A percentile compares a stretch with the other conserved stretches of the same genome.
Conservation (phyloP, 129 eudicot species). For the Chrysanthemum makinoi region DNA sequence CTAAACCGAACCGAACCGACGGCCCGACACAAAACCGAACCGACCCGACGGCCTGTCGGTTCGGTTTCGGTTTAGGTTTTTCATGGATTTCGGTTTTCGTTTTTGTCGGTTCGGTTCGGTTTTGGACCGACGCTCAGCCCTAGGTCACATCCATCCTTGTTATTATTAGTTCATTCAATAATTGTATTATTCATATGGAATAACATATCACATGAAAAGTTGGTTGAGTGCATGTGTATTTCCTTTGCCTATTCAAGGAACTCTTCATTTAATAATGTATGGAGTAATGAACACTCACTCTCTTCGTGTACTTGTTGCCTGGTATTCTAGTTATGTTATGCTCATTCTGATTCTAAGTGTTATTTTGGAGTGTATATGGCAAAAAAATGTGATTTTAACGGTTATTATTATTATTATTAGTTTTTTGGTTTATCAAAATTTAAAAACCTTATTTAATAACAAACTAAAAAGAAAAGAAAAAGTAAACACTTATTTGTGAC, state of each 20-base stretch:
- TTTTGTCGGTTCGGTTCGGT: too few species aligned
- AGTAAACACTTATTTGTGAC: too few species aligned
- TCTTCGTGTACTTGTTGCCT: background rate
- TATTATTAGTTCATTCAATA: constrained; percentile 4
- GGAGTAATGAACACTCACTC: background rate
- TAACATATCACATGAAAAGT: constrained; percentile 27
- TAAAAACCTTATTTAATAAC: too few species aligned
- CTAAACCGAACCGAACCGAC: too few species aligned
- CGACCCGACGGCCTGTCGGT: too few species aligned
- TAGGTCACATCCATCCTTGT: background rate
- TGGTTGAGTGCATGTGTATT: constrained; percentile 35
- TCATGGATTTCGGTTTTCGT: too few species aligned
- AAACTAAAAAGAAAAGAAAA: too few species aligned
- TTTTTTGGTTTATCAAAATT: too few species aligned
- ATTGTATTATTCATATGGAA: constrained; percentile 1
- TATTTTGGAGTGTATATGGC: background rate
- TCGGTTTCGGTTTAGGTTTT: too few species aligned
- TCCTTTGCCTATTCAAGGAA: constrained; percentile 21
- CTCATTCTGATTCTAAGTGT: background rate
- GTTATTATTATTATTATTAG: too few species aligned
- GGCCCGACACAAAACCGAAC: too few species aligned
- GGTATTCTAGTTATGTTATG: background rate
- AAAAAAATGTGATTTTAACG: background rate
- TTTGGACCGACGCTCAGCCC: too few species aligned
- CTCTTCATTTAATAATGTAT: background rate